Conservation (phyloP, 208 protist species). For the Trypanosoma cruzi region DNA sequence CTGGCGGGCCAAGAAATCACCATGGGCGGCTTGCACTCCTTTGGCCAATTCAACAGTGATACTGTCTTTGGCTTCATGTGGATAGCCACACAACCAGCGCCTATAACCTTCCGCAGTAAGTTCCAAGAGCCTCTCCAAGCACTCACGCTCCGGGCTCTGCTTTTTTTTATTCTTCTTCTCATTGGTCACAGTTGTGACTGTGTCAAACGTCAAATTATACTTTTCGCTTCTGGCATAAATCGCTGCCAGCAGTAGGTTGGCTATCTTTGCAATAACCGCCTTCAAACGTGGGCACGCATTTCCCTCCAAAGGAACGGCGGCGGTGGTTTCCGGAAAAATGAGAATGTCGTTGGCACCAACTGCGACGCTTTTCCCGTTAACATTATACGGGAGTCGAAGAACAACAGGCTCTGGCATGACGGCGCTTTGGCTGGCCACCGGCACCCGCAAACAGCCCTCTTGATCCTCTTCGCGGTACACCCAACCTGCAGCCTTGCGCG, state of each 20-base stretch:
- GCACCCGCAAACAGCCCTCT: constrained; percentile 31
- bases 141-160: neutral
- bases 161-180: neutral
- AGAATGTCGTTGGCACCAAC: constrained; percentile 61
- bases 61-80: constrained; percentile 22
- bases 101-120: constrained; percentile 35
- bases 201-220: constrained; percentile 14
- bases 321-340: constrained; percentile 42
- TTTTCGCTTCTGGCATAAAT: constrained; percentile 25
- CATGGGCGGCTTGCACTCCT: constrained; percentile 18
- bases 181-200: neutral
- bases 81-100: constrained; percentile 32
- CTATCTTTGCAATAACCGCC: constrained; percentile 23
- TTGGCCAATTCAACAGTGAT: constrained; percentile 18
- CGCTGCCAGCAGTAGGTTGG: constrained; percentile 22
- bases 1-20: constrained; percentile 23
- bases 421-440: constrained; percentile 38
- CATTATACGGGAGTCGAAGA: constrained; percentile 69
- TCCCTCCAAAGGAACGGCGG: neutral
- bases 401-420: constrained; percentile 52
- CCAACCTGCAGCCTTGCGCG: constrained; percentile 48
- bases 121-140: constrained; percentile 31
- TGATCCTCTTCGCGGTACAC: constrained; percentile 35
- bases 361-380: constrained; percentile 48
- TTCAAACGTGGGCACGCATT: neutral